Evolutionary conservation across 768 basidiomycete genomes (phyloP).

Genomic region (Suillus lakei): DNA sequence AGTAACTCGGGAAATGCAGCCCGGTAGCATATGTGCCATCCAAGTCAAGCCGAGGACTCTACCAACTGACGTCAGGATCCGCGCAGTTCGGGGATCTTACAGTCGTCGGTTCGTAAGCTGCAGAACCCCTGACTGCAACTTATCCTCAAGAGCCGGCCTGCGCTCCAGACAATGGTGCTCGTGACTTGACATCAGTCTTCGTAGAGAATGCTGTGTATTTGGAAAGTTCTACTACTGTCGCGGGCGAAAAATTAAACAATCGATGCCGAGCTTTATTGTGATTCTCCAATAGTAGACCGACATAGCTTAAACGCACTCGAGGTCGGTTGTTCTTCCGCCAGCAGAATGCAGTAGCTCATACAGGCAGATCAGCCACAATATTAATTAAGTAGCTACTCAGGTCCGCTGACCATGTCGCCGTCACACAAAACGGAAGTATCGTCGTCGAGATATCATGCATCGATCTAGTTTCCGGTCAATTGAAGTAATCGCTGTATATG

Average conservation of each 20-base stretch:
- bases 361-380: not conserved
- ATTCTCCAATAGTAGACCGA: not conserved
- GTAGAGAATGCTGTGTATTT: not conserved
- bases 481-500: too few species aligned
- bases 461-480: too few species aligned
- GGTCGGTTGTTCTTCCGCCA: too few species aligned
- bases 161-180: not conserved
- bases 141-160: not conserved
- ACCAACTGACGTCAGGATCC: too few species aligned
- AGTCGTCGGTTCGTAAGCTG: too few species aligned
- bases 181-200: not conserved
- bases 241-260: not conserved
- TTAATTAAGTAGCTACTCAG: not conserved
- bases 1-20: too few species aligned
- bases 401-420: constrained; percentile 15
- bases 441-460: too few species aligned
- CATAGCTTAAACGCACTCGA: not conserved
- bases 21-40: too few species aligned
- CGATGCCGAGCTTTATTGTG: not conserved
- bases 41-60: too few species aligned
- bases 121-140: too few species aligned
- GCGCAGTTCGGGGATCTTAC: too few species aligned
- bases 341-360: not conserved
- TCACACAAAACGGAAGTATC: too few species aligned
- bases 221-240: not conserved